Base-by-base conservation (phyloP, 2,329 filamentous ascomycete genomes). In the Emmonsiellopsis sp. region DNA sequence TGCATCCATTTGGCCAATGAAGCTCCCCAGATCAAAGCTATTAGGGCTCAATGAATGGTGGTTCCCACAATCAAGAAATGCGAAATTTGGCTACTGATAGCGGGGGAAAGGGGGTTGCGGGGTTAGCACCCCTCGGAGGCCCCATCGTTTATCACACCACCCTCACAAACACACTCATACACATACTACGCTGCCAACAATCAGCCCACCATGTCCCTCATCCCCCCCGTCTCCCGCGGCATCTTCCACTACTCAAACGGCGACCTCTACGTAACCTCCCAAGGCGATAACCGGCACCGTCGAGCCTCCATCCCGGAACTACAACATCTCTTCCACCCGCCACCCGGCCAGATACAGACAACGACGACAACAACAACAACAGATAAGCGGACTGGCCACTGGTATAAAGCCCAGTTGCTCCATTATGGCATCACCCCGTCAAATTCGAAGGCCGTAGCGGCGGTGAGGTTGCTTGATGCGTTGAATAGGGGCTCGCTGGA, bases 341-440 rank as follows among this genome's bases (percentile, higher is more conserved):
- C 58, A 3, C 45, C 56, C 6, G 21, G 36, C 13, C 72, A 75
- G 44, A 78, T 83, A 59, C 36, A 9, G 9, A n/a, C 36, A 39
- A 37, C 34, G 13, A 8, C 17, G 9, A 31, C 8, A 8, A 8
- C 21, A 27, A 17, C 8, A n/a, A 42, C 7, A 42, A 42, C 1
- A 13, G 17, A 42, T 3, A 17, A 14, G n/a, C 74, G 74, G 43
- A 75, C 80, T 0, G 80, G 73, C 1, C 79, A 84, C 57, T 85
- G 77, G 77, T 85, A 81, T 54, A 76, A 81, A 56, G 80, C 82
- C 0, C 81, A 85, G 57, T 72, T 84, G 9, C 65, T 82, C 3
- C 82, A 85, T 65, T 85, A 84, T 65, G 81, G 79, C 1, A 70
- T 85, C 0, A 71, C 69, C 6, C 72, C 74, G 0, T 80, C 78